Percentiles rank a stretch among this genome's conserved stretches.
phyloP scores from a whole-genome alignment of 805 yeast genomes.

The Debaryomyces tyrocola region DNA sequence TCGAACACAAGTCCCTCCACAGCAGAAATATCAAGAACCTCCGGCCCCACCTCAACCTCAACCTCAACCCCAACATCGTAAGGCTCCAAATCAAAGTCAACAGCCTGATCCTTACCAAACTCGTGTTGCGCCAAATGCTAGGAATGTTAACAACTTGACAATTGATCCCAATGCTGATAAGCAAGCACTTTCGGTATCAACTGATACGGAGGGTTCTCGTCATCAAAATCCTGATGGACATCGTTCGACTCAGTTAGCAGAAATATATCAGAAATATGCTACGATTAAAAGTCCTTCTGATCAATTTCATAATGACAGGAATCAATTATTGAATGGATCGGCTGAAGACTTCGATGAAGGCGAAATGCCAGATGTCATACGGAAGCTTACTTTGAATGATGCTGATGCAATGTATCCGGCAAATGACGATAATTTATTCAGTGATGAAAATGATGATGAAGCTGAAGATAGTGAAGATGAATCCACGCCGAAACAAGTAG shows the following conservation, averaged over 20 bases:
- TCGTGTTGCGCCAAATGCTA: not conserved
- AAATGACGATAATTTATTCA: slow-evolving; percentile 37
- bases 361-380: slow-evolving; percentile 30
- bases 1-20: not conserved
- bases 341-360: slow-evolving; percentile 35
- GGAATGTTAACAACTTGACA: slow-evolving; percentile 15
- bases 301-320: slow-evolving; percentile 35
- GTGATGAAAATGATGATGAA: slow-evolving; percentile 29
- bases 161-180: slow-evolving; percentile 4
- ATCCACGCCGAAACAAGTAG: slow-evolving; percentile 22
- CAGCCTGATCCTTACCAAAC: not conserved
- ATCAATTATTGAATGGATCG: slow-evolving; percentile 36
- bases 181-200: not conserved
- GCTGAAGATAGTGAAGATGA: slow-evolving; percentile 22
- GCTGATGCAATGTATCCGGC: slow-evolving; percentile 31
- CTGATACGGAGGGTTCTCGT: not conserved
- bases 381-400: slow-evolving; percentile 26
- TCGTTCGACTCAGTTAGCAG: slow-evolving; percentile 39
- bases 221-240: slow-evolving; percentile 18
- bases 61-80: not conserved
- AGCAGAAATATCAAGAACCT: not conserved
- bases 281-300: slow-evolving; percentile 41
- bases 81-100: not conserved
- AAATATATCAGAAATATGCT: slow-evolving; percentile 44
- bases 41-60: not conserved